Evolutionary conservation across 129 eudicot genomes (phyloP), one percentile per base, ranked within the genome.

Genomic region (Erigeron canadensis): DNA sequence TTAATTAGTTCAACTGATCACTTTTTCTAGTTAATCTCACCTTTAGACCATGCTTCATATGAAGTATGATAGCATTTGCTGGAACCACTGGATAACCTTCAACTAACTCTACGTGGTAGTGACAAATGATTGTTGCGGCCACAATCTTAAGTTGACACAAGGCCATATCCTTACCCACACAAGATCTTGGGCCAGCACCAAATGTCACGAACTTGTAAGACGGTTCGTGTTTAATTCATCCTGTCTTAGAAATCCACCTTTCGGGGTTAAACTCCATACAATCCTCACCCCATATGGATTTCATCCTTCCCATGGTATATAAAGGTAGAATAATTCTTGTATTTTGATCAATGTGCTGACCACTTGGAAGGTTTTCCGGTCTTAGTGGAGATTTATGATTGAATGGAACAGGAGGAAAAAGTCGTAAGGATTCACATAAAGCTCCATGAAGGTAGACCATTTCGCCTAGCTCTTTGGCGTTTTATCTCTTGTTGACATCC

Each of bases 381-480:
- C 62, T 22, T 0, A 69, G 0, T 1, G 96, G 87, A 67, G 80
- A 51, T 72, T 86, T 88, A 17, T 70, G 82, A 62, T 88, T 69
- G 6, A 85, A 60, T 5, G 89, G 72, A 13, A 88, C 74, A 0
- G 91, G 77, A 22, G 96, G 91, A 38, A 48, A 83, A 11, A 89
- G 78, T 70, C 96, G 79, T 10, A 89, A 56, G 10, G 96, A 23
- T 73, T 86, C 91, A 51, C 86, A 81, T 54, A 89, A 50, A 63
- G 91, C 87, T 10, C 83, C 91, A 34, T 89, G 89, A 1, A 89
- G 96, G 63, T 82, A 84, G 41, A 89, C 78, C 19, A 86, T 46
- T 61, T 84, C 47, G 0, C 28, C 39, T 6, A 71, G 54, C 11
- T 59, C 75, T 37, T 75, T 75, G 0, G 18, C 47, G 7, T 39